Evolutionary conservation across 805 yeast species (phyloP).

Genomic region (Pichia pseudocactophila): DNA sequence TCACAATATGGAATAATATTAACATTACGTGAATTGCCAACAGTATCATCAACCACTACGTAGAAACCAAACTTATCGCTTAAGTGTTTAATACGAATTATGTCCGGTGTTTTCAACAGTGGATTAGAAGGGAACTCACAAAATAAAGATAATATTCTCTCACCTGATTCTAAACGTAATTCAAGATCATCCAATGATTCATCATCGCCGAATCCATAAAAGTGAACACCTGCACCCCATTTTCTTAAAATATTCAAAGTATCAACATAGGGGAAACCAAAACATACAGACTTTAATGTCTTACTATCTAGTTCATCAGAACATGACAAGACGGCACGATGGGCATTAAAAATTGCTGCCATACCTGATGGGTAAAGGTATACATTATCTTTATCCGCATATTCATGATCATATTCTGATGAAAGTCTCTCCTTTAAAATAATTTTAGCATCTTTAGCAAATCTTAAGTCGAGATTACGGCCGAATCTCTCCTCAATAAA

Average conservation of each 20-base stretch:
- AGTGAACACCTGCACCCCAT: constrained; percentile 87
- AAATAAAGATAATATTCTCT: constrained; percentile 64
- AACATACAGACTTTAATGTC: constrained; percentile 66
- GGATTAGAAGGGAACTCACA: constrained; percentile 97
- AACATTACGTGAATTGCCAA: constrained; percentile 82
- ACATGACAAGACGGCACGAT: constrained; percentile 31
- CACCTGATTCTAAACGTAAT: constrained; percentile 48
- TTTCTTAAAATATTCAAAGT: constrained; percentile 77
- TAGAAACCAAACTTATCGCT: constrained; percentile 66
- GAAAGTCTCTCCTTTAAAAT: constrained; percentile 71
- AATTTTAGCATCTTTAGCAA: constrained; percentile 64
- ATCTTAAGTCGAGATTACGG: constrained; percentile 71
- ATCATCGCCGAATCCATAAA: constrained; percentile 78
- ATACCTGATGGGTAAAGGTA: constrained; percentile 85
- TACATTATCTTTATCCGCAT: constrained; percentile 53
- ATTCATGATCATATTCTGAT: constrained; percentile 31
- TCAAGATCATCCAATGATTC: constrained; percentile 60
- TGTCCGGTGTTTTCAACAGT: constrained; percentile 75
- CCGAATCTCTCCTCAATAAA: constrained; percentile 89
- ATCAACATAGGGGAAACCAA: constrained; percentile 95
- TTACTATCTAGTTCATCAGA: constrained; percentile 2
- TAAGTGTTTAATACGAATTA: constrained; percentile 52
- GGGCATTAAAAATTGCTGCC: constrained; percentile 84
- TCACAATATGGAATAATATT: constrained; percentile 80
- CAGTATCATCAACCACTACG: constrained; percentile 87